Conservation (phyloP, 192 early-diverging fungal species). For the Radiomyces spectabilis region DNA sequence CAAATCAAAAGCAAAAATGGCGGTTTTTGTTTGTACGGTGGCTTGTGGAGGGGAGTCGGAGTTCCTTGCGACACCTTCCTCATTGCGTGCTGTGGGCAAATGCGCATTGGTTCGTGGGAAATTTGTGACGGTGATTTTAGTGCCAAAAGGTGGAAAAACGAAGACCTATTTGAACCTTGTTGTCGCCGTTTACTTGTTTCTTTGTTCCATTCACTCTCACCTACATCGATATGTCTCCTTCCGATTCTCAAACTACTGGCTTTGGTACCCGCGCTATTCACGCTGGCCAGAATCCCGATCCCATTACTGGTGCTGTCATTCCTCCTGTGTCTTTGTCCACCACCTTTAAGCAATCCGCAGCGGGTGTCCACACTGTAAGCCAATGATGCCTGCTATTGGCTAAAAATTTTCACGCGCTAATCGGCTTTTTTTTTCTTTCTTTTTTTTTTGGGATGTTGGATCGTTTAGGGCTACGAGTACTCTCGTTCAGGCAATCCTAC, state of each 20-base stretch:
- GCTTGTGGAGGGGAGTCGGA: too few species aligned
- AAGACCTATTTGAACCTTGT: too few species aligned
- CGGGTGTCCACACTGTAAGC: conserved; percentile 80
- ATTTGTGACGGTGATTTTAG: too few species aligned
- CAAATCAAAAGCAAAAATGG: too few species aligned
- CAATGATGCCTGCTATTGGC: neutral
- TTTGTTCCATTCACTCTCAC: too few species aligned
- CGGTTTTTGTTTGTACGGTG: too few species aligned
- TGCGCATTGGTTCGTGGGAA: too few species aligned
- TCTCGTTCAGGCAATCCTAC: conserved; percentile 80
- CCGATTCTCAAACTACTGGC: conserved; percentile 20
- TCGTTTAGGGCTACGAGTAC: conserved; percentile 61
- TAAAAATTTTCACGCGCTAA: neutral
- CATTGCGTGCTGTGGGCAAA: too few species aligned
- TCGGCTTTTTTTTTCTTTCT: neutral
- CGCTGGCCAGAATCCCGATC: conserved; percentile 85
- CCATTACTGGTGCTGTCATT: conserved; percentile 94
- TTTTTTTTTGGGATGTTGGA: neutral
- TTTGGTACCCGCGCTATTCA: conserved; percentile 96
- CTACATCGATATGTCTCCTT: too few species aligned
- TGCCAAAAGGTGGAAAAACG: too few species aligned
- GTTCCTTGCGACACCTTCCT: too few species aligned
- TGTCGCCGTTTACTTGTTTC: too few species aligned
- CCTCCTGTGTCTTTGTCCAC: conserved; percentile 93
- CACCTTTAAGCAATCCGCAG: conserved; percentile 88